These are phyloP conservation scores for Aurinia saxatilis DNA, from an alignment of 345 rosid genomes.

Conservation along the genomic window DNA sequence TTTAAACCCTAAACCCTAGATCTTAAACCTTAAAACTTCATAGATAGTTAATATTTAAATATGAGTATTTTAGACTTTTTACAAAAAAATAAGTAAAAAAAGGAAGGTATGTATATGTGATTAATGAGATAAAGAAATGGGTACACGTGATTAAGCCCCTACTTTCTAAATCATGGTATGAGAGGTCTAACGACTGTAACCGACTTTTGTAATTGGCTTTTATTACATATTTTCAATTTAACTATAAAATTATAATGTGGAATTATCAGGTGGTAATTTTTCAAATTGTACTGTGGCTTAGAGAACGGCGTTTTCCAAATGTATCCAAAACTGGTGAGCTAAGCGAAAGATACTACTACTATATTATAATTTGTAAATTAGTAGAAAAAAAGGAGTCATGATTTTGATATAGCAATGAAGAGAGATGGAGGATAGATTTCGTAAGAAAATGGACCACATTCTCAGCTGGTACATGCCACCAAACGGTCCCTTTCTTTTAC, in stretches of 20 bases:
- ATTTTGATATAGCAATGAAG: conserved; percentile 8
- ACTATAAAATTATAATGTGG: background rate
- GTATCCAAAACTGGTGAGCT: conserved; percentile 3
- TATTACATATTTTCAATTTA: background rate
- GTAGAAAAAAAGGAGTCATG: background rate
- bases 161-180: too few relatives aligned
- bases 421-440: conserved; percentile 14
- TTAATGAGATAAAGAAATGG: too few relatives aligned
- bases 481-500: conserved; percentile 24
- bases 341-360: conserved; percentile 4
- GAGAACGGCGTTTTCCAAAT: background rate
- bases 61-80: too few relatives aligned
- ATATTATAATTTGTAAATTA: background rate
- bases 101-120: too few relatives aligned
- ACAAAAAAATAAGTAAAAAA: too few relatives aligned
- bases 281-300: background rate
- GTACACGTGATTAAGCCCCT: too few relatives aligned
- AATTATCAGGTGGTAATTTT: background rate
- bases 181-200: too few relatives aligned
- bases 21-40: too few relatives aligned
- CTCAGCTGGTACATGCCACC: conserved; percentile 14
- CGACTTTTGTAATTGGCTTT: background rate
- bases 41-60: too few relatives aligned
- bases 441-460: conserved; percentile 20
- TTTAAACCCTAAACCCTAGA: too few relatives aligned